Base-by-base conservation (phyloP, 805 yeast species). In the Lipomyces starkeyi region DNA sequence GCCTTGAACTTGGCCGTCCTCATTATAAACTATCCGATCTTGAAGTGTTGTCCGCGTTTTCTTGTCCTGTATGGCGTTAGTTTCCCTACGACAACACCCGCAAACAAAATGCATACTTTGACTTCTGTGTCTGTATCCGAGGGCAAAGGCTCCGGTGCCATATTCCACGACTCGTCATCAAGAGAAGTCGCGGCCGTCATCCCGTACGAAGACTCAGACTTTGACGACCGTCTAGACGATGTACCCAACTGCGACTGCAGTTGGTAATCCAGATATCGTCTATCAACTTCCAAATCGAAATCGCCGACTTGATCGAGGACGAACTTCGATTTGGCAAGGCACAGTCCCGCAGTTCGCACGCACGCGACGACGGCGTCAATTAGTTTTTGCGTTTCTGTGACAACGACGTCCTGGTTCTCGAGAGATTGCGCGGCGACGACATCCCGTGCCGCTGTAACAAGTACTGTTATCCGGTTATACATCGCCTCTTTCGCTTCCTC, bases 1-100 rank as follows among this genome's bases (percentile, higher is more conserved):
- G 62, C 97, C 98, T 76, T 89, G 90, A 49, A 93, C 84, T 63
- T 83, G 83, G 1, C 93, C 95, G 68, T 86, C 86, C 25, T 86
- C 79, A 70, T 90, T 93, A 72, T 86, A 86, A 37, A 86, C 79
- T 59, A 71, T 49, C 20, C 73, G 70, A 40, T 67, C 73, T 27
- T 57, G 59, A 9, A 64, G 62, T 25, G 71, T 62, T 5, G 49
- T 43, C 4, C 49, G 49, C 22, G 49, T 17, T 43, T 43, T 43
- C 22, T 43, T 43, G 49, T n/a, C 49, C 49, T 43, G 49, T n/a
- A 43, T 8, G 49, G 20, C 22, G 22, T 43, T 43, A 43, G 49
- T 43, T 7, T 43, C 20, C 3, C 11, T n/a, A 34, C 35, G 43
- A 6, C 37, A 13, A 20, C 7, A 6, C 2, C 43, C n/a, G 20